phyloP scores from a whole-genome alignment of 2,329 filamentous ascomycete genomes.

The Calonectria naviculata region DNA sequence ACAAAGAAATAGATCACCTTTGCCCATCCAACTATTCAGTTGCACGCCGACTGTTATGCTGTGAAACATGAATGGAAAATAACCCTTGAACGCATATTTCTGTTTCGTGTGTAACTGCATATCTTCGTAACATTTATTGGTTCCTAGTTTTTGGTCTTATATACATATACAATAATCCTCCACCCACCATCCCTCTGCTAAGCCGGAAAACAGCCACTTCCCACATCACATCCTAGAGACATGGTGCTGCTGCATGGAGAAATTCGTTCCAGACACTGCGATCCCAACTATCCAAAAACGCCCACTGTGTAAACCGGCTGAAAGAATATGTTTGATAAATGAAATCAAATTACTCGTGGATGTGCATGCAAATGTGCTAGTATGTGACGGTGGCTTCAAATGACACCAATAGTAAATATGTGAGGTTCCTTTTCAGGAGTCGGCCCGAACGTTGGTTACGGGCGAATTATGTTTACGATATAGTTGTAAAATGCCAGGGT shows the following conservation, averaged over 20 bases:
- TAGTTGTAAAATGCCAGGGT: conserved; percentile 15
- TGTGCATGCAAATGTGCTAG: not conserved
- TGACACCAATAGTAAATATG: not conserved
- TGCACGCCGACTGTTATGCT: no score
- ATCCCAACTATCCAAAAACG: conserved; percentile 26
- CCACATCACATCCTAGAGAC: not conserved
- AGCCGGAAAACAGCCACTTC: not conserved
- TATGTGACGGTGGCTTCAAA: not conserved
- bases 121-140: conserved; percentile 20
- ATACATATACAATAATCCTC: not conserved
- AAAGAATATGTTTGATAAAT: conserved; percentile 25
- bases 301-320: conserved; percentile 24
- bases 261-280: not conserved
- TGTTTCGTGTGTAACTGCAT: conserved; percentile 18
- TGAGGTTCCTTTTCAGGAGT: conserved; percentile 11
- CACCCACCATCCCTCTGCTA: conserved; percentile 5
- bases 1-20: not conserved
- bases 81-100: no score
- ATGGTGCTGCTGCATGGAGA: not conserved
- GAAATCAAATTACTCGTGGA: conserved; percentile 1
- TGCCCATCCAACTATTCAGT: no score
- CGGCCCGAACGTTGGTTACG: not conserved
- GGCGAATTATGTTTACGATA: conserved; percentile 12
- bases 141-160: conserved; percentile 1
- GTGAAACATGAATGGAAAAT: no score